Evolutionary conservation across 768 basidiomycete species (phyloP).

Genomic region (Naematelia aurantialba): DNA sequence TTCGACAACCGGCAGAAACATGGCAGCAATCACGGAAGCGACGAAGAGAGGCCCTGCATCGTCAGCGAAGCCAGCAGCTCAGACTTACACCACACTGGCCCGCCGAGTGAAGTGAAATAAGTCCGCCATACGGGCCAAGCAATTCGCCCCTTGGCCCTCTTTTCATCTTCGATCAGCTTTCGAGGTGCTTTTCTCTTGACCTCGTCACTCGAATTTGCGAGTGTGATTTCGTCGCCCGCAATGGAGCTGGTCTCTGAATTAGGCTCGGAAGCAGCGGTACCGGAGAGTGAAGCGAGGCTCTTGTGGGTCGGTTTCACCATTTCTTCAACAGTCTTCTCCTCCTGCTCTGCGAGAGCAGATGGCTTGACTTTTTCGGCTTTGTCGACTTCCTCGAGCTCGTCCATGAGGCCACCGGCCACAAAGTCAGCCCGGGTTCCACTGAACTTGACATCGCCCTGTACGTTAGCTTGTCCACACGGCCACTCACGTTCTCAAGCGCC

Average conservation of each 20-base stretch:
- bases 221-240: slow-evolving; percentile 46
- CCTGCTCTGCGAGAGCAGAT: slow-evolving; percentile 11
- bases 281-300: slow-evolving; percentile 18
- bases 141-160: slow-evolving; percentile 70
- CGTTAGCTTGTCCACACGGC: slow-evolving; percentile 12
- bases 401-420: slow-evolving; percentile 64
- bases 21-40: slow-evolving; percentile 58
- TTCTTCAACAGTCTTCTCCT: slow-evolving; percentile 23
- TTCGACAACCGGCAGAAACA: slow-evolving; percentile 63
- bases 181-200: slow-evolving; percentile 60
- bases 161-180: slow-evolving; percentile 72
- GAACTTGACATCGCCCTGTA: slow-evolving; percentile 69
- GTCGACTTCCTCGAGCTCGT: slow-evolving; percentile 62
- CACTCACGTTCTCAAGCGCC: slow-evolving; percentile 46
- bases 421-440: slow-evolving; percentile 66
- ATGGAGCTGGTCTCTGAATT: slow-evolving; percentile 54
- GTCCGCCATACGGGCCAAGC: slow-evolving; percentile 63
- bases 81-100: slow-evolving; percentile 38
- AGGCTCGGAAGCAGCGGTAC: slow-evolving; percentile 51
- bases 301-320: slow-evolving; percentile 26
- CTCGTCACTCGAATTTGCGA: slow-evolving; percentile 21
- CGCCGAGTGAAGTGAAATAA: slow-evolving; percentile 53
- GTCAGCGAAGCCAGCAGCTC: background rate
- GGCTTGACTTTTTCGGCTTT: slow-evolving; percentile 17
- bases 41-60: slow-evolving; percentile 59